These are phyloP conservation scores for Eremochloa ophiuroides DNA, from an alignment of 176 grass and related monocot genomes.

Conservation along the genomic window DNA sequence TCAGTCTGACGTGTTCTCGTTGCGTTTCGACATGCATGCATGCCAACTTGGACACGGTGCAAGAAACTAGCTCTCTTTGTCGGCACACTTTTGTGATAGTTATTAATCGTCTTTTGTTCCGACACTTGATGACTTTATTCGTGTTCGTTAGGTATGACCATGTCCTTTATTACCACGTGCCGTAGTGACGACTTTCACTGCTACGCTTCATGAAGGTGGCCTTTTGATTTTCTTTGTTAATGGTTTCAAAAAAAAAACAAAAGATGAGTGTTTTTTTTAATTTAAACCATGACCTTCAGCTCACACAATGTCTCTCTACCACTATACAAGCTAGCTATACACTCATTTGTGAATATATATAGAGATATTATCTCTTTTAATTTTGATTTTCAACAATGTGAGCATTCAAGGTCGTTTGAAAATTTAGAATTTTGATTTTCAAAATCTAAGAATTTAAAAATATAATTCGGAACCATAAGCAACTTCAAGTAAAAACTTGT, in stretches of 20 bases:
- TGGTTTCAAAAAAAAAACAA: neutral
- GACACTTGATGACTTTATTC: neutral
- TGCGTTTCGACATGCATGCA: conserved; percentile 25
- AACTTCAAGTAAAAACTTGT: too few species aligned
- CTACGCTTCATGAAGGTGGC: neutral
- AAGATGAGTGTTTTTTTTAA: neutral
- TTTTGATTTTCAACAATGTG: too few species aligned
- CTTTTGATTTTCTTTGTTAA: neutral
- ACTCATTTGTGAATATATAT: too few species aligned
- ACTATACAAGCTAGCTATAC: too few species aligned
- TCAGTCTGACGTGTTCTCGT: conserved; percentile 37
- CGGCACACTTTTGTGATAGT: neutral
- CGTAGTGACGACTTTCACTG: neutral
- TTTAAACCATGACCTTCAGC: neutral
- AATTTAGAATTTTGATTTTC: neutral
- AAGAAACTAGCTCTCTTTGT: neutral
- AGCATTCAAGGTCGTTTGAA: too few species aligned
- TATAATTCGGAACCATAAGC: too few species aligned
- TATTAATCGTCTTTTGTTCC: neutral
- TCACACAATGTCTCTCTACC: neutral
- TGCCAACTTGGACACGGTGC: conserved; percentile 13
- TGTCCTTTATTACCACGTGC: neutral
- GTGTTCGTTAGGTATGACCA: neutral
- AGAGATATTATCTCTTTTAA: too few species aligned
- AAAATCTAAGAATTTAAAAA: neutral